A percentile compares a stretch with the other conserved stretches of the same genome.
phyloP scores from a whole-genome alignment of 1,139 yeast species.

The Hyphopichia khmerensis region DNA sequence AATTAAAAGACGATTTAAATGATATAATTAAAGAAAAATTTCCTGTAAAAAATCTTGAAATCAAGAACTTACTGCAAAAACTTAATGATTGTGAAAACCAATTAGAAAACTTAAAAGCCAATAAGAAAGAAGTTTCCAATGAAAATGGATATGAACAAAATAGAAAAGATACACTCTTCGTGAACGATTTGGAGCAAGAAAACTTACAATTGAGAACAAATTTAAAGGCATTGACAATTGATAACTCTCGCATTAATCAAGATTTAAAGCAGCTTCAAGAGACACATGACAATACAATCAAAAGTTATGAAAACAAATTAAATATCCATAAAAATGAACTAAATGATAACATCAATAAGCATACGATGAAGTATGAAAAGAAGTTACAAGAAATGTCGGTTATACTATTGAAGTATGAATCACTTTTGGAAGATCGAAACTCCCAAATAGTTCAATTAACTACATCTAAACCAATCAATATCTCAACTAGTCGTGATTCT shows the following conservation, averaged over 20 bases:
- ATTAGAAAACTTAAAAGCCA: background rate
- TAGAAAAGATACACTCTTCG: background rate
- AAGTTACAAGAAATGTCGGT: conserved; percentile 33
- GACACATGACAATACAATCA: conserved; percentile 15
- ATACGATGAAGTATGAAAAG: conserved; percentile 25
- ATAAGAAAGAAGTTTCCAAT: background rate
- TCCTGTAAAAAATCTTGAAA: conserved; percentile 24
- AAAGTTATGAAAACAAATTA: conserved; percentile 23
- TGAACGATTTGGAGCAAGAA: conserved; percentile 18
- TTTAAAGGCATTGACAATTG: conserved; percentile 15
- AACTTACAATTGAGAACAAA: conserved; percentile 20
- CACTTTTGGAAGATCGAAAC: conserved; percentile 39
- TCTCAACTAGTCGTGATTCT: conserved; percentile 20
- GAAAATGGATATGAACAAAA: conserved; percentile 17
- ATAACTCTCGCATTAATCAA: conserved; percentile 14
- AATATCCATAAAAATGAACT: conserved; percentile 26
- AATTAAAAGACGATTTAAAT: conserved; percentile 11
- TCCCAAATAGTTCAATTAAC: conserved; percentile 33
- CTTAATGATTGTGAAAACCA: conserved; percentile 4
- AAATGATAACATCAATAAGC: conserved; percentile 19
- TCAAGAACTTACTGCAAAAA: conserved; percentile 17
- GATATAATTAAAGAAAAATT: conserved; percentile 16
- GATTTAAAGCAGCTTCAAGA: conserved; percentile 16
- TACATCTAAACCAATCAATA: conserved; percentile 43
- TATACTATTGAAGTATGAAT: conserved; percentile 32